Base-by-base conservation (phyloP, 495 filamentous ascomycete species). In the Melanomma pulvis-pyrius region DNA sequence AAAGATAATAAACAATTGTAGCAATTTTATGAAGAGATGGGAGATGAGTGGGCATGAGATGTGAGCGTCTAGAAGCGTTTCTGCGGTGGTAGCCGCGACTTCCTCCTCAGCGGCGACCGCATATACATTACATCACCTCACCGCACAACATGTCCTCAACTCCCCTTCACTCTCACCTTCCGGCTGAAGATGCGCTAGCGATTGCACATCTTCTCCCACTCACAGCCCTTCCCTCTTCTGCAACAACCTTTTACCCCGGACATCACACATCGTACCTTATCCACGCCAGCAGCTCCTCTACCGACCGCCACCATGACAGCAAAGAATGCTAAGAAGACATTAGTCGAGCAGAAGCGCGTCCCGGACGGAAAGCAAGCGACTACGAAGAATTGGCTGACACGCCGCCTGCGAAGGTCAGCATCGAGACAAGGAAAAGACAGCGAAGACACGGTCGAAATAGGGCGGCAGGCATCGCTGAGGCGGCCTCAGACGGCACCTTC, bases 401-500 rank as follows among this genome's bases (percentile, higher is more conserved):
- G 65, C 8, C 51, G 59, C 44, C 51, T 68, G 21, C 63, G 41
- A 13, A 41, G 22, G 39, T 58, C 39, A 17, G 51, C 6, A 9
- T 41, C 52, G 32, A 51, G 39, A 21, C 50, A 56, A 12, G 47
- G 15, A 15, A 57, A 62, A 11, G 56, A 15, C 26, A 28, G 12
- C 22, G 50, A 41, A 17, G 29, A 51, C n/a, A 17, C 19, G 2
- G 8, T 9, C 21, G 36, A 56, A 26, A 44, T 49, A 17, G 15
- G 24, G 9, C 25, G 15, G 6, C 21, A 41, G 8, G 12, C 29
- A 8, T 36, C 47, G 3, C 55, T 41, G n/a, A 21, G 24, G 12
- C 57, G 65, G 13, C 65, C 58, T 9, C 48, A 39, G 19, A 68
- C 58, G n/a, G 65, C 65, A 8, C 65, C 65, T 5, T 62, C 65